phyloP scores from a whole-genome alignment of 169 alveolate genomes.

The Babesia bigemina region DNA sequence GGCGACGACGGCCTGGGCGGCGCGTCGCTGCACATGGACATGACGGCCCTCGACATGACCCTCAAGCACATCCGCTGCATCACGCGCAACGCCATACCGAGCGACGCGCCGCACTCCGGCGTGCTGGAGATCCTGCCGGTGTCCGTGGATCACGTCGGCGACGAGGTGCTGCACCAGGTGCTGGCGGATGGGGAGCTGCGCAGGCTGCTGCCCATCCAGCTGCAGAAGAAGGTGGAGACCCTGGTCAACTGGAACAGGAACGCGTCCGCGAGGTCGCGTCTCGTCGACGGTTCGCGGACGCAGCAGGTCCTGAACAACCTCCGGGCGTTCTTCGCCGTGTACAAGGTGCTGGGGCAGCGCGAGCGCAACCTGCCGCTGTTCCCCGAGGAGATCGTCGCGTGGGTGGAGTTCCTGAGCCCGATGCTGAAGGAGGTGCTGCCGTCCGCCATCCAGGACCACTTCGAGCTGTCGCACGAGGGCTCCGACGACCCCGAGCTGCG shows the following conservation, averaged over 20 bases:
- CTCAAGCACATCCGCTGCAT: conserved; percentile 47
- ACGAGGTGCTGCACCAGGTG: conserved; percentile 12
- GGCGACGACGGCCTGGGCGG: conserved; percentile 96
- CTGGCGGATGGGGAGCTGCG: conserved; percentile 6
- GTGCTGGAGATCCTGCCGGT: conserved; percentile 18
- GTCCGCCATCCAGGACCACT: conserved; percentile 58
- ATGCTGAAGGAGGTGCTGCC: conserved; percentile 70
- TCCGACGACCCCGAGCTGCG: conserved; percentile 9
- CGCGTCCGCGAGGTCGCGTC: neutral
- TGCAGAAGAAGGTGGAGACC: conserved; percentile 42
- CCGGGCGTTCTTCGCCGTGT: conserved; percentile 69
- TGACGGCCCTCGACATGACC: conserved; percentile 4
- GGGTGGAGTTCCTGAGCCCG: conserved; percentile 76
- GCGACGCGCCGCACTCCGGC: neutral
- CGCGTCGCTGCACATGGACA: conserved; percentile 80
- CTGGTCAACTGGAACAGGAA: conserved; percentile 25
- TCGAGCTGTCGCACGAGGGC: conserved; percentile 37
- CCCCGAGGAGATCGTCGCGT: conserved; percentile 81
- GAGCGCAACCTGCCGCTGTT: conserved; percentile 79
- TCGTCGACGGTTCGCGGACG: conserved; percentile 44
- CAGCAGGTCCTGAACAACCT: conserved; percentile 64
- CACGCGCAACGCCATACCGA: conserved; percentile 17
- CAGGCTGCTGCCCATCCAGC: conserved; percentile 40
- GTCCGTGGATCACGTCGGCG: conserved; percentile 12
- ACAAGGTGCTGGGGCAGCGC: conserved; percentile 36